phyloP scores from a whole-genome alignment of 371 early-diverging fungal species.

The Thermomucor indicae-seudaticae region DNA sequence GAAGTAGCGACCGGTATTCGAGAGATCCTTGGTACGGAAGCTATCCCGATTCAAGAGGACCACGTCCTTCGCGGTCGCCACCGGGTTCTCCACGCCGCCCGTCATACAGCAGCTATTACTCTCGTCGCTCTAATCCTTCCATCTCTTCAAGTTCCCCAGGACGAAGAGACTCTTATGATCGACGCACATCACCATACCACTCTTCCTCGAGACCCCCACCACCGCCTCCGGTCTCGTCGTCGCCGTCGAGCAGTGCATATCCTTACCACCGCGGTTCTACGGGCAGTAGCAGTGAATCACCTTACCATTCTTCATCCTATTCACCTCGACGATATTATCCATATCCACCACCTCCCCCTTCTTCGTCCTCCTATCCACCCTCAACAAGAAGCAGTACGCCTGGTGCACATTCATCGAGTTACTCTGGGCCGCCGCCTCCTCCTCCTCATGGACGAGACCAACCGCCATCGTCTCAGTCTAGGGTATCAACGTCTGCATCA shows the following conservation, averaged over 20 bases:
- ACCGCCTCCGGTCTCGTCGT: slow-evolving; percentile 3
- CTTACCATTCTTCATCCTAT: background rate
- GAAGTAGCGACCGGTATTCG: background rate
- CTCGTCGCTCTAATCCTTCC: slow-evolving; percentile 12
- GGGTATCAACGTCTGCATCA: background rate
- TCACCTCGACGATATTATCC: slow-evolving; percentile 4
- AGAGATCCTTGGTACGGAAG: slow-evolving; percentile 6
- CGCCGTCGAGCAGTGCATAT: slow-evolving; percentile 2
- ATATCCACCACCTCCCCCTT: background rate
- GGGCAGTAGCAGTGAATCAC: background rate
- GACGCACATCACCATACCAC: slow-evolving; percentile 11
- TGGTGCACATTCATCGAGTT: no score
- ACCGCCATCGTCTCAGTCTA: background rate
- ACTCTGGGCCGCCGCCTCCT: slow-evolving; percentile 5
- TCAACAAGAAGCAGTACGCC: no score
- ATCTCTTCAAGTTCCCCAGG: slow-evolving; percentile 24
- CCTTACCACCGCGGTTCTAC: background rate
- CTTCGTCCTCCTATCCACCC: background rate
- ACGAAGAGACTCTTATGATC: slow-evolving; percentile 25
- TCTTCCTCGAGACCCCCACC: slow-evolving; percentile 9
- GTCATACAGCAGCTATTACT: slow-evolving; percentile 28
- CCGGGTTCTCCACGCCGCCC: slow-evolving; percentile 28
- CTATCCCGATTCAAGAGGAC: slow-evolving; percentile 19
- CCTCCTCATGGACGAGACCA: background rate
- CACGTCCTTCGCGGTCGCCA: slow-evolving; percentile 16